Conservation (phyloP, 2,329 filamentous ascomycete species). For the Ophiostoma australiae region DNA sequence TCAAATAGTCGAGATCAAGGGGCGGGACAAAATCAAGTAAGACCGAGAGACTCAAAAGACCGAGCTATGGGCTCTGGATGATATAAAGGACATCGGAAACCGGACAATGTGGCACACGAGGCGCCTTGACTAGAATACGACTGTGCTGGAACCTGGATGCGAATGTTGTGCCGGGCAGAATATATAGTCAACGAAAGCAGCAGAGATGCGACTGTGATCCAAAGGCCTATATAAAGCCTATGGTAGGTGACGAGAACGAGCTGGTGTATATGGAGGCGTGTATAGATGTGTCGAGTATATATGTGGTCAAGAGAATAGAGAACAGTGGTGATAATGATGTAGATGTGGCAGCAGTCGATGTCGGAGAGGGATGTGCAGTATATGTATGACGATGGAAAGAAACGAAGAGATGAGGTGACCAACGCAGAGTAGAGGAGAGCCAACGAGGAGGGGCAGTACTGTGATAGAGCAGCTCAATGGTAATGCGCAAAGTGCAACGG, state of each 20-base stretch:
- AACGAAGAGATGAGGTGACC: not conserved
- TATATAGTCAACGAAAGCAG: not conserved
- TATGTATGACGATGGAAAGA: not conserved
- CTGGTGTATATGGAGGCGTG: not conserved
- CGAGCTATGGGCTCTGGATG: not conserved
- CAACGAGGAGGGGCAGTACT: not conserved
- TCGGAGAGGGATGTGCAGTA: not conserved
- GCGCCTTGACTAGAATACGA: not conserved
- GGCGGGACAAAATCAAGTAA: not conserved
- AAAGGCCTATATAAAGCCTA: not conserved
- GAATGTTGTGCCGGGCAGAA: not conserved
- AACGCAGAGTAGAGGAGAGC: not conserved
- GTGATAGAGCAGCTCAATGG: not conserved
- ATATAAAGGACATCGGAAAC: not conserved
- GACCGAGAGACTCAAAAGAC: not conserved
- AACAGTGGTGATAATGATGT: not conserved
- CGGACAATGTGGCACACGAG: not conserved
- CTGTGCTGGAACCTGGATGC: not conserved
- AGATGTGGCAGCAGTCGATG: not conserved
- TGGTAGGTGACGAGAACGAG: not conserved
- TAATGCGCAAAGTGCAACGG: not conserved
- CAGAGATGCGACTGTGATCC: not conserved
- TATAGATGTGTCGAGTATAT: not conserved
- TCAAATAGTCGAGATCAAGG: not conserved
- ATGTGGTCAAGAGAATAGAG: not conserved